Evolutionary conservation across 2,329 filamentous ascomycete genomes (phyloP).

Genomic region (Beauveria bassiana): DNA sequence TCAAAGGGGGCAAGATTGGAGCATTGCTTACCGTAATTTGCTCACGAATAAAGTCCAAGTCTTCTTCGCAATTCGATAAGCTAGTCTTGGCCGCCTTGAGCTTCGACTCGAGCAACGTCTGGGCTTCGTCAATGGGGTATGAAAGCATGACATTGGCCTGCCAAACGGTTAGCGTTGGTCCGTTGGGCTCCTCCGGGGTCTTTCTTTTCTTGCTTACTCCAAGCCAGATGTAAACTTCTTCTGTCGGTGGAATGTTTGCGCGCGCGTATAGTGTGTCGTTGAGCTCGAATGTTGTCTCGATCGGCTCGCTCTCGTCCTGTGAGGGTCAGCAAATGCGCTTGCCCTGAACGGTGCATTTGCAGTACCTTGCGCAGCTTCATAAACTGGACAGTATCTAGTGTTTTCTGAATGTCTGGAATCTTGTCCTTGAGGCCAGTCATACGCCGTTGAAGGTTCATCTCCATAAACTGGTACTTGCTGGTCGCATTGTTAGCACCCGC

Average conservation of each 20-base stretch:
- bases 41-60: conserved; percentile 88
- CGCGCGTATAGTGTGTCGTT: conserved; percentile 94
- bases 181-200: background rate
- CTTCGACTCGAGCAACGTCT: conserved; percentile 69
- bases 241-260: conserved; percentile 70
- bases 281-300: conserved; percentile 91
- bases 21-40: conserved; percentile 71
- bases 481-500: conserved; percentile 11
- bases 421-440: conserved; percentile 81
- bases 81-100: conserved; percentile 71
- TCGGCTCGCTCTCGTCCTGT: conserved; percentile 52
- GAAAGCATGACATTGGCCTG: conserved; percentile 98
- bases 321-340: conserved; percentile 14
- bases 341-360: background rate
- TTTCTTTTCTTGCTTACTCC: conserved; percentile 47
- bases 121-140: conserved; percentile 84
- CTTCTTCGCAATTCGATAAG: conserved; percentile 85
- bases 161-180: conserved; percentile 17
- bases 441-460: conserved; percentile 81
- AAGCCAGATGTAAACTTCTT: conserved; percentile 97
- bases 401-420: conserved; percentile 95
- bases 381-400: conserved; percentile 83
- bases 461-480: conserved; percentile 99
- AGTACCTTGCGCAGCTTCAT: conserved; percentile 65
- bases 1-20: background rate